Conservation (phyloP, 768 basidiomycete genomes). For the Leccinellum albellum region DNA sequence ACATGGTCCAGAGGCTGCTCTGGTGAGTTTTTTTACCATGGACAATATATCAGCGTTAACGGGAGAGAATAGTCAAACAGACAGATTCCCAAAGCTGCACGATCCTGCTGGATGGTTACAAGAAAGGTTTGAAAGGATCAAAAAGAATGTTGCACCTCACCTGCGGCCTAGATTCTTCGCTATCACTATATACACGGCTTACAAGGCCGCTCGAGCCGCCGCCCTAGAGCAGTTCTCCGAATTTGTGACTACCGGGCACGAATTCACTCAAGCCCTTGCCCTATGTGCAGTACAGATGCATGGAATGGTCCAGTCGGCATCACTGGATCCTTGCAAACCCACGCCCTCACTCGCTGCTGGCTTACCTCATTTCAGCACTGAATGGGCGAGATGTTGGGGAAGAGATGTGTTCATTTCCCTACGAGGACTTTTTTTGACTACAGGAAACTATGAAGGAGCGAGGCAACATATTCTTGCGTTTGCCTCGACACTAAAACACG, state of each 20-base stretch:
- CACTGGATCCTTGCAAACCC: slow-evolving; percentile 65
- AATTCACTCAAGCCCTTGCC: slow-evolving; percentile 87
- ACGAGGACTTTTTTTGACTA: slow-evolving; percentile 89
- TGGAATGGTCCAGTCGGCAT: slow-evolving; percentile 86
- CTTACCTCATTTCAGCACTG: slow-evolving; percentile 86
- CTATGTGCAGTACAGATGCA: slow-evolving; percentile 87
- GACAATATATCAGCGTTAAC: slow-evolving; percentile 12
- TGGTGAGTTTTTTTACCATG: slow-evolving; percentile 49
- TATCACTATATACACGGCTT: slow-evolving; percentile 83
- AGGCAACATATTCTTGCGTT: slow-evolving; percentile 90
- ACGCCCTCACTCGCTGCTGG: slow-evolving; percentile 91
- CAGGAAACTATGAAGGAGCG: slow-evolving; percentile 83
- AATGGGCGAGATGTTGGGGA: slow-evolving; percentile 98
- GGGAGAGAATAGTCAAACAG: slow-evolving; percentile 46
- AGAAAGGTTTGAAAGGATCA: slow-evolving; percentile 82
- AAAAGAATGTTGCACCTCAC: slow-evolving; percentile 71
- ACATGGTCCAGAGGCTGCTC: slow-evolving; percentile 64
- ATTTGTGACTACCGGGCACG: slow-evolving; percentile 79
- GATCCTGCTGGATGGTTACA: slow-evolving; percentile 81
- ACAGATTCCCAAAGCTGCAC: slow-evolving; percentile 61
- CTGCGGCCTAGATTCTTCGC: slow-evolving; percentile 97
- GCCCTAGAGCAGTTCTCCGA: slow-evolving; percentile 87
- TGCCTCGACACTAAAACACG: slow-evolving; percentile 90
- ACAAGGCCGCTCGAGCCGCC: slow-evolving; percentile 82
- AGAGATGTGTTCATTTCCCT: slow-evolving; percentile 92